These are phyloP conservation scores for Chaetomium olivaceum DNA, from an alignment of 2,329 filamentous ascomycete species.

Conservation along the genomic window DNA sequence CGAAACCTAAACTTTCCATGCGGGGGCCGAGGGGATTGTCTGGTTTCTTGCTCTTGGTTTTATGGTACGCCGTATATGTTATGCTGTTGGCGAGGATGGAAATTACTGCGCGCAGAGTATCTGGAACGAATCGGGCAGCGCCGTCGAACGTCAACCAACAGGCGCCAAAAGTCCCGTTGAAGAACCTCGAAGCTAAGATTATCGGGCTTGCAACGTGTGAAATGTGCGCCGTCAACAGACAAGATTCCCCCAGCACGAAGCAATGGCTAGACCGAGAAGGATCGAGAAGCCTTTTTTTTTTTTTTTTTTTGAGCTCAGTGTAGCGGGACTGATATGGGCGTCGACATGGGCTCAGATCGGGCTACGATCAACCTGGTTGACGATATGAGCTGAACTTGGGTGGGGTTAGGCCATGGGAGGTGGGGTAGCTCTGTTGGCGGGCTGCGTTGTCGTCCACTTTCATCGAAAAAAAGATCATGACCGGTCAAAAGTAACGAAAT, in stretches of 20 bases:
- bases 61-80: background rate
- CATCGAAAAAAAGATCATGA: background rate
- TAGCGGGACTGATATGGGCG: background rate
- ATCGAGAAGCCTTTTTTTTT: background rate
- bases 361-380: background rate
- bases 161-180: no score
- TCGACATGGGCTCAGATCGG: constrained; percentile 1
- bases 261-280: background rate
- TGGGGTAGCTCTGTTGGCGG: background rate
- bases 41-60: background rate
- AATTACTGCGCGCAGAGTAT: background rate
- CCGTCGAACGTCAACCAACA: background rate
- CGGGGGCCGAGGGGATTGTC: background rate
- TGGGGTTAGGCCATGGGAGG: constrained; percentile 13
- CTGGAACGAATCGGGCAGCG: background rate
- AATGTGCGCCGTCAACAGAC: background rate
- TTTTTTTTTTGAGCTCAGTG: background rate
- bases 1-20: background rate
- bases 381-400: constrained; percentile 11
- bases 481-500: background rate
- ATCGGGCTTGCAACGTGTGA: no score
- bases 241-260: background rate
- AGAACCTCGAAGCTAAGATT: no score
- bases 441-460: background rate
- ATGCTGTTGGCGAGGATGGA: background rate